Percentiles rank a stretch among this genome's conserved stretches.
These are phyloP conservation scores for Phytophthora lateralis DNA, from an alignment of 352 stramenopile genomes.

Conservation along the genomic window DNA sequence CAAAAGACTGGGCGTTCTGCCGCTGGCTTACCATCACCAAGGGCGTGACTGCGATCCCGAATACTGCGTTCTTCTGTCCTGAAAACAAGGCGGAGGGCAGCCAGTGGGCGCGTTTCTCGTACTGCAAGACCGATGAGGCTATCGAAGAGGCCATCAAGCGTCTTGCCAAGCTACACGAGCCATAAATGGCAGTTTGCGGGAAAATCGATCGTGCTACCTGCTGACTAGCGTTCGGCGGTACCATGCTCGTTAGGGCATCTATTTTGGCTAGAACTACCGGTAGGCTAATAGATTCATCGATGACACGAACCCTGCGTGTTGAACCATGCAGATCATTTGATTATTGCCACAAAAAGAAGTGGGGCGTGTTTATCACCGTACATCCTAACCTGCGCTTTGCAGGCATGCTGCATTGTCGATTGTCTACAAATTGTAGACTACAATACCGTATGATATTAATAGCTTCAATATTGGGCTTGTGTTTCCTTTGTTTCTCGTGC, in stretches of 20 bases:
- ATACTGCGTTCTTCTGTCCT: constrained; percentile 90
- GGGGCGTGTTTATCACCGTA: constrained; percentile 19
- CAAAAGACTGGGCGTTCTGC: constrained; percentile 92
- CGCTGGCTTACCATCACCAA: constrained; percentile 92
- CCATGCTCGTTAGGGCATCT: background rate
- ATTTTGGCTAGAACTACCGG: background rate
- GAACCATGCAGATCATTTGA: background rate
- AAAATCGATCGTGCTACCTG: constrained; percentile 16
- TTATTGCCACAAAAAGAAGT: background rate
- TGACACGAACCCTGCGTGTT: too few species aligned
- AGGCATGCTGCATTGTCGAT: constrained; percentile 10
- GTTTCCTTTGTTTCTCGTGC: constrained; percentile 8
- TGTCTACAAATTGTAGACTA: too few species aligned
- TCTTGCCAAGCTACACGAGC: constrained; percentile 45
- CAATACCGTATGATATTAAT: too few species aligned
- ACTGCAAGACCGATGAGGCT: constrained; percentile 97
- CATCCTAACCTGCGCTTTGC: constrained; percentile 11
- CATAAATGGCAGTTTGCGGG: constrained; percentile 6
- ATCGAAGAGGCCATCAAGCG: constrained; percentile 86
- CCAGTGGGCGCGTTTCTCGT: constrained; percentile 92
- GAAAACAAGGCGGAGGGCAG: constrained; percentile 77
- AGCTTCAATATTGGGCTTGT: constrained; percentile 14
- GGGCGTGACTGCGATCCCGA: constrained; percentile 93
- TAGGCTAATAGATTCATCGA: background rate
- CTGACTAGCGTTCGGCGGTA: constrained; percentile 2